Conservation (phyloP, 2,329 filamentous ascomycete genomes). For the Aspergillus novofumigatus region DNA sequence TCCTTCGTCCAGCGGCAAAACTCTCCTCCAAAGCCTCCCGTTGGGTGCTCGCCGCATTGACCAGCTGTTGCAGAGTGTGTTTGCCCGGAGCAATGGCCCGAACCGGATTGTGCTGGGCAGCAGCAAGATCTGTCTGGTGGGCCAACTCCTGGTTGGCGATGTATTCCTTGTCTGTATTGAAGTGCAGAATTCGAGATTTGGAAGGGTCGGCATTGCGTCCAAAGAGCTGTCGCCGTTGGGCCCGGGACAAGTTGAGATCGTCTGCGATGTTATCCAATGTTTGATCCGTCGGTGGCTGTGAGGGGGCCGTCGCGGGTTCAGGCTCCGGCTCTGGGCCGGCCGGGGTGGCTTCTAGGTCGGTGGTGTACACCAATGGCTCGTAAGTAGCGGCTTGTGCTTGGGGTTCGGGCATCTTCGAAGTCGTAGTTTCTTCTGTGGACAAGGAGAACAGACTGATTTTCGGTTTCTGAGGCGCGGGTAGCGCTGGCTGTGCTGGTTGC, state of each 20-base stretch:
- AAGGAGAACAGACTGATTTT: conserved; percentile 45
- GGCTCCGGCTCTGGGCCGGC: conserved; percentile 16
- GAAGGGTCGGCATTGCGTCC: conserved; percentile 57
- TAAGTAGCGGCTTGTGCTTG: conserved; percentile 25
- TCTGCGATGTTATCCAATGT: conserved; percentile 68
- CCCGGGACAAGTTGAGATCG: conserved; percentile 72
- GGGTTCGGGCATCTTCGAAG: conserved; percentile 2
- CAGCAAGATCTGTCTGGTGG: conserved; percentile 50
- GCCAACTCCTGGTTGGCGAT: conserved; percentile 75
- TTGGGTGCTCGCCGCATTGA: conserved; percentile 77
- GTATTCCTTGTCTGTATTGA: conserved; percentile 88
- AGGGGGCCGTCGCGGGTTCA: conserved; percentile 7
- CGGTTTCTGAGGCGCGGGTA: conserved; percentile 30
- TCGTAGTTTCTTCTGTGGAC: conserved; percentile 23
- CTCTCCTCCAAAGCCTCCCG: conserved; percentile 86
- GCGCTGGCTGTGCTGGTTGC: conserved; percentile 9
- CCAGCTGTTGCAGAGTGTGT: conserved; percentile 81
- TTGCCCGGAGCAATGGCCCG: conserved; percentile 80
- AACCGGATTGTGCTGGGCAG: conserved; percentile 71
- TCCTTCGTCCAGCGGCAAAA: conserved; percentile 75
- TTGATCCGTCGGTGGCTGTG: conserved; percentile 31
- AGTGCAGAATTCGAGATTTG: conserved; percentile 70
- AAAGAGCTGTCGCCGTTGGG: conserved; percentile 78
- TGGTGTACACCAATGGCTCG: conserved; percentile 39
- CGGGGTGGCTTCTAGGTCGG: conserved; percentile 17